These are phyloP conservation scores for Hypoxylon rickii DNA, from an alignment of 495 filamentous ascomycete genomes.

Conservation along the genomic window DNA sequence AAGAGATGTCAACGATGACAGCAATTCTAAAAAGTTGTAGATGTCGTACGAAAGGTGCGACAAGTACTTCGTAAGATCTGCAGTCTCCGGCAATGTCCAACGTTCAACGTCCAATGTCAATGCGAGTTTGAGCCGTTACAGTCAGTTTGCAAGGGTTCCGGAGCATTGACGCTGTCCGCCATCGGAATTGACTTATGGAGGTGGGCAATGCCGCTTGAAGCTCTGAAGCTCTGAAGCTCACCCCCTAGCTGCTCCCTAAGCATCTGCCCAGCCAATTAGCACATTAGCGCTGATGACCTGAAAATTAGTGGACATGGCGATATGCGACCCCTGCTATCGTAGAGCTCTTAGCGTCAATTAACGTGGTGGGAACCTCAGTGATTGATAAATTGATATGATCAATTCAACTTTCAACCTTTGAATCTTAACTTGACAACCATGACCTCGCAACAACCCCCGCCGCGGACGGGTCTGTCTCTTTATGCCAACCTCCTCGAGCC, in stretches of 20 bases:
- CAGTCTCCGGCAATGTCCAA: too few relatives aligned
- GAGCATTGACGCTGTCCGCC: too few relatives aligned
- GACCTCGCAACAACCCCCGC: slow-evolving; percentile 37
- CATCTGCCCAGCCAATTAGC: too few relatives aligned
- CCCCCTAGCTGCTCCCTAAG: too few relatives aligned
- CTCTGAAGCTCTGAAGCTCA: too few relatives aligned
- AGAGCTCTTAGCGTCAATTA: slow-evolving; percentile 15
- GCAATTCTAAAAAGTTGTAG: not conserved
- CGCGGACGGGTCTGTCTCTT: slow-evolving; percentile 54
- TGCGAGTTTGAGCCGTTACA: too few relatives aligned
- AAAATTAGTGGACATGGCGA: slow-evolving; percentile 21
- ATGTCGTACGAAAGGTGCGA: not conserved
- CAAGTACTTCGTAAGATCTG: not conserved
- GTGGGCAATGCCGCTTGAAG: too few relatives aligned
- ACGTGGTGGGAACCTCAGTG: not conserved
- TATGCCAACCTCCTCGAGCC: slow-evolving; percentile 62
- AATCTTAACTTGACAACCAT: too few relatives aligned
- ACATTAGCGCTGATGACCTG: slow-evolving; percentile 15
- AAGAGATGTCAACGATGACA: not conserved
- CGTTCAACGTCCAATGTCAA: too few relatives aligned
- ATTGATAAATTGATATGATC: not conserved
- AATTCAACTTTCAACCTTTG: slow-evolving; percentile 5
- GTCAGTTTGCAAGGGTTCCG: too few relatives aligned
- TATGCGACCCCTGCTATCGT: slow-evolving; percentile 20
- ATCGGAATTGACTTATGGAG: too few relatives aligned